Evolutionary conservation across 2,329 filamentous ascomycete genomes (phyloP).

Genomic region (Pyricularia sp.): DNA sequence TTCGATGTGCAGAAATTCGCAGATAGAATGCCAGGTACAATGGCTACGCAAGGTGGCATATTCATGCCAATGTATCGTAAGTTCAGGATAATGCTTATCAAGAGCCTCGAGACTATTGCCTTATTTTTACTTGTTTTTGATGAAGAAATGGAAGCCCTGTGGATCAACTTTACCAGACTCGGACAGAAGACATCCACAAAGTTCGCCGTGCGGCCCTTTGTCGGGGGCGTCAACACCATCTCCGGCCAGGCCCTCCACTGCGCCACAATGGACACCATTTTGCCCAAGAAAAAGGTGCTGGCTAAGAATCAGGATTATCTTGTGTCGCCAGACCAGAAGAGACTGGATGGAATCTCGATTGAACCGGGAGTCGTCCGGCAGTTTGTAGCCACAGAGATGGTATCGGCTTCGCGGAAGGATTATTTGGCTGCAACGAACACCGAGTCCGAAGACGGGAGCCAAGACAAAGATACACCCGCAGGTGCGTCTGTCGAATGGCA

Average conservation of each 20-base stretch:
- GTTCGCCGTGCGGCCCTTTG: constrained; percentile 7
- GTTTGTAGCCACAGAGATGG: constrained; percentile 8
- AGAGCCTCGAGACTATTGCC: too few relatives aligned
- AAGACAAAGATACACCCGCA: neutral
- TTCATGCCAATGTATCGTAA: constrained; percentile 9
- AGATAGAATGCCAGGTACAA: neutral
- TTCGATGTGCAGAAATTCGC: neutral
- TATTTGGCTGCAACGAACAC: neutral
- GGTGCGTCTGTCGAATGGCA: constrained; percentile 5
- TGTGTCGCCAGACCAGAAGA: constrained; percentile 1
- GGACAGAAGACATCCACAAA: neutral
- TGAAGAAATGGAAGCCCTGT: constrained; percentile 7
- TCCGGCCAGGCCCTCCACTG: constrained; percentile 5
- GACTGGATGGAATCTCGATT: constrained; percentile 6
- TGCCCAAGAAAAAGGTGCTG: neutral
- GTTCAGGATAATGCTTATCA: too few relatives aligned
- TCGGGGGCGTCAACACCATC: constrained; percentile 7
- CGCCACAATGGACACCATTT: neutral
- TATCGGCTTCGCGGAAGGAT: neutral
- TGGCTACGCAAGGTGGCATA: constrained; percentile 7
- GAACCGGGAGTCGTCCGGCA: constrained; percentile 6
- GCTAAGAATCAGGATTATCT: constrained; percentile 5
- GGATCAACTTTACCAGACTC: constrained; percentile 1
- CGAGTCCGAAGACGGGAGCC: neutral
- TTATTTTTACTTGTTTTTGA: neutral